Percentiles rank a stretch among this genome's conserved stretches.
Evolutionary conservation across 2,329 filamentous ascomycete species (phyloP).

Genomic region (Ceratocystiopsis sp.): DNA sequence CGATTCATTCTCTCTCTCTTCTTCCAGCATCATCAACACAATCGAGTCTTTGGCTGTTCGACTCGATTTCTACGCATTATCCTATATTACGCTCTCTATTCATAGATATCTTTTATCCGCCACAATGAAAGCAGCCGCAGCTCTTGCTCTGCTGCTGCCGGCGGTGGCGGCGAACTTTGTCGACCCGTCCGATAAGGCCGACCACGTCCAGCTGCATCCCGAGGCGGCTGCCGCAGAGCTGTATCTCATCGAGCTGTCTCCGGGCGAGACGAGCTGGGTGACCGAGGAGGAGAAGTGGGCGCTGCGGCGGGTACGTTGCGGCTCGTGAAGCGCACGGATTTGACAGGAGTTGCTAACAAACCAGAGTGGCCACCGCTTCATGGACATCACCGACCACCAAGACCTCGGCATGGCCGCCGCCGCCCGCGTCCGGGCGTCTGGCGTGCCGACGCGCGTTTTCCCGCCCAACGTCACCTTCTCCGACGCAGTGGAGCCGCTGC

Average conservation of each 20-base stretch:
- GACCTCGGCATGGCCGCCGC: conserved; percentile 36
- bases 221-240: conserved; percentile 26
- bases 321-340: background rate
- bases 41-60: no score
- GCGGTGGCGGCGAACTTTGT: conserved; percentile 38
- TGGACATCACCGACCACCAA: conserved; percentile 73
- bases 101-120: background rate
- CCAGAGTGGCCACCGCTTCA: conserved; percentile 72
- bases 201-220: conserved; percentile 32
- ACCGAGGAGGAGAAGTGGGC: conserved; percentile 94
- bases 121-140: conserved; percentile 34
- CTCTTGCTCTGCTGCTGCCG: conserved; percentile 37
- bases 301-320: conserved; percentile 54
- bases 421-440: conserved; percentile 28
- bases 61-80: no score
- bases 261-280: conserved; percentile 69
- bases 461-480: conserved; percentile 30
- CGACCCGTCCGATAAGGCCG: conserved; percentile 28
- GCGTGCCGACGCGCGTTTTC: conserved; percentile 44
- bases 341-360: background rate
- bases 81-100: background rate
- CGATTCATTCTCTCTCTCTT: background rate
- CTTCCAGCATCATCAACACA: background rate
- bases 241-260: conserved; percentile 70
- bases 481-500: conserved; percentile 47